Base-by-base conservation (phyloP, 2,329 filamentous ascomycete species). In the Aspergillus caelatus region DNA sequence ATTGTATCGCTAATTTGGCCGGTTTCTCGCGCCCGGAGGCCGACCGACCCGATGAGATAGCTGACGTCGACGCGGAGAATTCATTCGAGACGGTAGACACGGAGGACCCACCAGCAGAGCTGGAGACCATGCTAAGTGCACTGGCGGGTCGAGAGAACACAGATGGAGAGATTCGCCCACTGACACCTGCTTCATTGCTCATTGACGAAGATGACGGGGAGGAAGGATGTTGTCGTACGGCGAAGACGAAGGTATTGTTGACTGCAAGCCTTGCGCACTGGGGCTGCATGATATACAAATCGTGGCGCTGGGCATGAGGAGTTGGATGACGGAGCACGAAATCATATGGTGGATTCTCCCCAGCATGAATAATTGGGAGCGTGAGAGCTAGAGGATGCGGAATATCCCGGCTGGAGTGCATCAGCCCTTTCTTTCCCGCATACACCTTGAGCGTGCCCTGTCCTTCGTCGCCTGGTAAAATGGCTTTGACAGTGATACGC, bases 201-300 rank as follows among this genome's bases (percentile, higher is more conserved):
- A 74, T 78, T 32, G 78, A 72, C 41, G 78, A 74, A 46, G 75
- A 73, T 2, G 79, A 78, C 0, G 85, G 79, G 1, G 85, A 86
- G 0, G 92, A 90, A 0, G 94, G 92, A 75, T 99, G 94, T 74
- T 99, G 95, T 53, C 95, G 91, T 65, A 99, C 91, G 59, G 91
- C 91, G 77, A 99, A 99, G 32, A 99, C 94, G 74, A 97, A 99
- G 0, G 95, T 99, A 76, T 99, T 98, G 82, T 98, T 97, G 61
- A 96, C 84, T 1, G 93, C 94, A 32, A 99, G 83, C 30, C 89
- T 88, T 68, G 90, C 86, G 76, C 95, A 99, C 78, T 99, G 96
- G 1, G 96, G 95, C 75, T 98, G 95, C 52, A 94, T 92, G 67
- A 99, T 92, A 77, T 99, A 99, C 63, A 99, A 89, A 75, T 99